Conservation (phyloP, 352 stramenopile species). For the Phytophthora macrochlamydospora region DNA sequence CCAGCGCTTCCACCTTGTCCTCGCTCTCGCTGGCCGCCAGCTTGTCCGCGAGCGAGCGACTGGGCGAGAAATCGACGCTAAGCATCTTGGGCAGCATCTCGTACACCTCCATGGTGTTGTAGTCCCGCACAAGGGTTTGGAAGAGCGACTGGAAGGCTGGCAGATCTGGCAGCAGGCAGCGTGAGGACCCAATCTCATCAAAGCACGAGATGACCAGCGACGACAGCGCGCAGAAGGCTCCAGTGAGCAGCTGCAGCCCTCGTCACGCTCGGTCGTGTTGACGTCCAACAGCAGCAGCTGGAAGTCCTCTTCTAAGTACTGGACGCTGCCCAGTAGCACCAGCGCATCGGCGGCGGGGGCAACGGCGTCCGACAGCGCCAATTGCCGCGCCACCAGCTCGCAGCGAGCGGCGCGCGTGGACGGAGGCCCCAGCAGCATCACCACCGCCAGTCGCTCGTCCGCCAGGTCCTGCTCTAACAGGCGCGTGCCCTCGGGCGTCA, state of each 20-base stretch:
- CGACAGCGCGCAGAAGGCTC: slow-evolving; percentile 59
- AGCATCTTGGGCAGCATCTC: slow-evolving; percentile 65
- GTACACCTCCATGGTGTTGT: slow-evolving; percentile 54
- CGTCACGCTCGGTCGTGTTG: neutral
- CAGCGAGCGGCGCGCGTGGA: slow-evolving; percentile 29
- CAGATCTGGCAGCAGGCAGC: slow-evolving; percentile 28
- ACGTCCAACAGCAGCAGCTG: slow-evolving; percentile 60
- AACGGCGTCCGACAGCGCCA: slow-evolving; percentile 6
- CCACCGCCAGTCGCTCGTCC: slow-evolving; percentile 58
- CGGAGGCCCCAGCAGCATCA: slow-evolving; percentile 48
- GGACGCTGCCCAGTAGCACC: slow-evolving; percentile 46
- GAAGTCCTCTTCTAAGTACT: slow-evolving; percentile 57
- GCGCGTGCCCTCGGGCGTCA: slow-evolving; percentile 36
- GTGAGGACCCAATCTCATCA: slow-evolving; percentile 32
- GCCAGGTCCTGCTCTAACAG: slow-evolving; percentile 50
- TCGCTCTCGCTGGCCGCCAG: slow-evolving; percentile 13
- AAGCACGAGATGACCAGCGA: slow-evolving; percentile 65
- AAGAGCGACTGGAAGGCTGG: slow-evolving; percentile 53
- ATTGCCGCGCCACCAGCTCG: slow-evolving; percentile 38
- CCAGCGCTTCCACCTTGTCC: slow-evolving; percentile 22
- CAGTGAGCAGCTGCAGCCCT: slow-evolving; percentile 31
- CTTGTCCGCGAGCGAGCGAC: slow-evolving; percentile 28
- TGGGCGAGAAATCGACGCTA: slow-evolving; percentile 51
- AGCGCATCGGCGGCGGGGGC: slow-evolving; percentile 25
- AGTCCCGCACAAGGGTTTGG: slow-evolving; percentile 49